Percentiles rank a stretch among this genome's conserved stretches.
These are phyloP conservation scores for Pezicula rhizophila DNA, from an alignment of 2,329 filamentous ascomycete species.

Conservation along the genomic window DNA sequence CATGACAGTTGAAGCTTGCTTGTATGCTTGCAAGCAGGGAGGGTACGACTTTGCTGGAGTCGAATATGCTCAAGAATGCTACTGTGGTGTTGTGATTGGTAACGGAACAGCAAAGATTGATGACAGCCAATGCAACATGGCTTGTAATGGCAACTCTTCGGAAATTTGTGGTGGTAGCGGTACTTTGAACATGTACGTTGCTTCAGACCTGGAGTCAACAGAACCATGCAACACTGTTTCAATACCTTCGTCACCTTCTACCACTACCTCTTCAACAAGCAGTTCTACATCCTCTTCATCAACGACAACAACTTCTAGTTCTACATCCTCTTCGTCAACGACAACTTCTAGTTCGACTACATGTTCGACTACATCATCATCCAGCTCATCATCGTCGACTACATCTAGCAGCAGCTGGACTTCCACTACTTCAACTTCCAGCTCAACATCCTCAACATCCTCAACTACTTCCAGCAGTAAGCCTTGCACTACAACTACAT, in stretches of 20 bases:
- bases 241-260: constrained; percentile 21
- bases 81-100: constrained; percentile 32
- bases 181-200: constrained; percentile 34
- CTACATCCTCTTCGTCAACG: too few relatives aligned
- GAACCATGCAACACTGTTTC: constrained; percentile 38
- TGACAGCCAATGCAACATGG: constrained; percentile 24
- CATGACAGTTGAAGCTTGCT: constrained; percentile 29
- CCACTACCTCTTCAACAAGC: constrained; percentile 6
- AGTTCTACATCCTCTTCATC: constrained; percentile 12
- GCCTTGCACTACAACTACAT: too few relatives aligned
- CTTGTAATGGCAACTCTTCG: constrained; percentile 28
- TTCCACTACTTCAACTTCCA: not conserved
- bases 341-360: constrained; percentile 10
- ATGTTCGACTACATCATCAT: too few relatives aligned
- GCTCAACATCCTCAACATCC: too few relatives aligned
- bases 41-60: constrained; percentile 33
- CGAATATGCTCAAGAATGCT: constrained; percentile 33
- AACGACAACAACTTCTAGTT: constrained; percentile 14
- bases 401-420: not conserved
- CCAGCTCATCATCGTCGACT: not conserved
- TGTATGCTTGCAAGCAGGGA: constrained; percentile 31
- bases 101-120: constrained; percentile 20
- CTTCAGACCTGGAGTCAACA: constrained; percentile 41
- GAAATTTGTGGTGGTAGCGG: constrained; percentile 30
- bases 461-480: not conserved